phyloP scores from a whole-genome alignment of 768 basidiomycete genomes.

The Suillus brevipes region DNA sequence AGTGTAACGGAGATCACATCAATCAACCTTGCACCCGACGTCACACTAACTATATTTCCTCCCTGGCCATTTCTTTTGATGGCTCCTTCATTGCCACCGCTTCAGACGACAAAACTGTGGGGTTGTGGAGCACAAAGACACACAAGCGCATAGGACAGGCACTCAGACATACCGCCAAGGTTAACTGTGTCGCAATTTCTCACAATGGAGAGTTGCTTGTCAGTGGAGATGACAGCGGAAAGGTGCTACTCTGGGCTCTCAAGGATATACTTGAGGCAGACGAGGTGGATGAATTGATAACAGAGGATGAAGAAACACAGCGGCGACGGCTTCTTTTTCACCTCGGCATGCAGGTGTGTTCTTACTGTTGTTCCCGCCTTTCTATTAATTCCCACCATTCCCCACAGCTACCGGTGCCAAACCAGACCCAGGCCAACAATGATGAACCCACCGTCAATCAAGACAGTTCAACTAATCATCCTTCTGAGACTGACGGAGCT shows the following conservation, averaged over 20 bases:
- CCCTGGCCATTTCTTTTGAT: constrained; percentile 30
- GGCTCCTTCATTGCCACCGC: constrained; percentile 58
- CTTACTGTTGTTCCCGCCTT: too few relatives aligned
- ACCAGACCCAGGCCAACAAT: too few relatives aligned
- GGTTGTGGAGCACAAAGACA: constrained; percentile 58
- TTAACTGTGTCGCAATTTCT: neutral
- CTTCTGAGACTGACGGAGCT: too few relatives aligned
- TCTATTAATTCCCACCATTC: too few relatives aligned
- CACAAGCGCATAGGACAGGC: neutral
- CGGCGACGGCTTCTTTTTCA: too few relatives aligned
- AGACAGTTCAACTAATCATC: too few relatives aligned
- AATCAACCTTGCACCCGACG: neutral
- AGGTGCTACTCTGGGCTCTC: neutral
- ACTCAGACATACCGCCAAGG: neutral
- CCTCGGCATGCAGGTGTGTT: too few relatives aligned
- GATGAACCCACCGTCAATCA: too few relatives aligned
- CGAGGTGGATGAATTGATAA: too few relatives aligned
- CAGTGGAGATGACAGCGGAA: neutral
- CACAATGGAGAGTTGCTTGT: neutral
- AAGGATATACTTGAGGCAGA: neutral
- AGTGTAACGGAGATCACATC: neutral
- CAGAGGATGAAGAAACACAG: too few relatives aligned
- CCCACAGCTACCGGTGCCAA: too few relatives aligned
- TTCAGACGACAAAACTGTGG: constrained; percentile 81
- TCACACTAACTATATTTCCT: constrained; percentile 22